Evolutionary conservation across 2,329 filamentous ascomycete genomes (phyloP), one percentile per base, ranked within the genome.

Genomic region (Hyphodiscus sp.): DNA sequence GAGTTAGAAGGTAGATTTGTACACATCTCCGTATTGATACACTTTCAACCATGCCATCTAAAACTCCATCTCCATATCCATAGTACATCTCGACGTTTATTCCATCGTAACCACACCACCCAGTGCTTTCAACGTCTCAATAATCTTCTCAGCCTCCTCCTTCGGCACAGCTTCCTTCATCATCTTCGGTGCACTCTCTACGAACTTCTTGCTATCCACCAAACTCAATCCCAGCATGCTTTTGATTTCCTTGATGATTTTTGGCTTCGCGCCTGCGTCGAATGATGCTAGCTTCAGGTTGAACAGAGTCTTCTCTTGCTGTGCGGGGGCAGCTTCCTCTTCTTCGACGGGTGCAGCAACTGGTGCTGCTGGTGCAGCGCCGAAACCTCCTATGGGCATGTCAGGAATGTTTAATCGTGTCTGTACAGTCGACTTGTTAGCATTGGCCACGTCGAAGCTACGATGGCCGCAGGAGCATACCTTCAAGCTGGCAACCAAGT

Each of bases 191-290:
- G 89, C 91, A 69, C 89, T 90, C 81, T 99, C 94, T 62, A 99
- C 94, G 68, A 99, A 99, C 80, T 99, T 99, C 87, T 99, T 99
- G 76, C 89, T 95, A 75, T 99, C 94, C 64, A 99, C 95, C 77
- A 99, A 81, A 71, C 89, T 95, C 69, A 99, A 76, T 44, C 94
- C 94, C 57, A 99, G 78, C 83, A 99, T 80, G 68, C 83, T 85
- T 85, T 99, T 99, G 77, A 99, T 82, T 79, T 99, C 94, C 83
- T 99, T 99, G 81, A 99, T 99, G 67, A 99, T 79, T 87, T 99
- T 99, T 67, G 95, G 91, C 80, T 99, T 99, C 61, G 92, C 77
- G 49, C 75, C 80, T 26, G 91, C 80, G 50, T 99, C 95, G 71
- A 97, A 95, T 38, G 86, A 87, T 73, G 89, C 81, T 59, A 99